These are phyloP conservation scores for Euphorbia corollata DNA, from an alignment of 441 rosid genomes.

Conservation along the genomic window DNA sequence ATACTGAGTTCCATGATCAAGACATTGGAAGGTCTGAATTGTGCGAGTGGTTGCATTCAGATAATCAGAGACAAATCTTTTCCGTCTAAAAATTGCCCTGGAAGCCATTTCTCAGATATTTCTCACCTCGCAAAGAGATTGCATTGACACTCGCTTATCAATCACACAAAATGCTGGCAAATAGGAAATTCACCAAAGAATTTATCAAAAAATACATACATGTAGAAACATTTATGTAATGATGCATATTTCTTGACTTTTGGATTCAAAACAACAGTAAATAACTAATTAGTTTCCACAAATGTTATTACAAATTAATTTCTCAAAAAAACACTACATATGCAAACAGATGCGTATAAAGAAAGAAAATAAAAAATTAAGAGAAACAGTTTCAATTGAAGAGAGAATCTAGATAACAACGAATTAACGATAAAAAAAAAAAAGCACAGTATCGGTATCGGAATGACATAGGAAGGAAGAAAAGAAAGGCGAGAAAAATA, in stretches of 20 bases:
- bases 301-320: not conserved
- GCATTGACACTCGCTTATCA: constrained; percentile 26
- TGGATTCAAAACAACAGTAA: not conserved
- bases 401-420: not conserved
- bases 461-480: not conserved
- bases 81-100: constrained; percentile 61
- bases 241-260: too few relatives aligned
- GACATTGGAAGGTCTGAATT: constrained; percentile 36
- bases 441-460: not conserved
- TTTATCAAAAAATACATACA: not conserved
- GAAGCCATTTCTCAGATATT: constrained; percentile 50
- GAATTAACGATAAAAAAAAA: not conserved
- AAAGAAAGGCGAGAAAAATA: not conserved
- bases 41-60: constrained; percentile 32
- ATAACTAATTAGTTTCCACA: not conserved
- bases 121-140: constrained; percentile 21
- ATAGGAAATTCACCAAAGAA: constrained; percentile 12
- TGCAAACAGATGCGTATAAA: not conserved
- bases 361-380: not conserved
- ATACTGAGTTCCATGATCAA: constrained; percentile 26
- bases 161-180: constrained; percentile 16
- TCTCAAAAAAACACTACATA: not conserved
- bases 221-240: not conserved
- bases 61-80: constrained; percentile 39
- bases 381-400: not conserved